Percentiles rank a stretch among this genome's conserved stretches.
phyloP scores from a whole-genome alignment of 2,329 filamentous ascomycete species.

The Ascochyta viciae-villosae region DNA sequence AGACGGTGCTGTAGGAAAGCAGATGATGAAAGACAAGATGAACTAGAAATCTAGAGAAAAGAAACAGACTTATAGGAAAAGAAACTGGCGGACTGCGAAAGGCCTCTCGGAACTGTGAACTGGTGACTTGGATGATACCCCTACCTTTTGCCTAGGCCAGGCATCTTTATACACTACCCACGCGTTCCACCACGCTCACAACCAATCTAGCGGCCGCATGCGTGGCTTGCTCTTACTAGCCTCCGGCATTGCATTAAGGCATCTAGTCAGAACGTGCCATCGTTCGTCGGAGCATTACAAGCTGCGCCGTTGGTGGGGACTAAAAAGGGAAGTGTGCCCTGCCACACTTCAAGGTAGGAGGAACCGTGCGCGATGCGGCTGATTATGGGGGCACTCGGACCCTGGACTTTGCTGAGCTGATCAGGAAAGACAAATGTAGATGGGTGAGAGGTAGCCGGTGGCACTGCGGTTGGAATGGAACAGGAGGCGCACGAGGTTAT shows the following conservation, averaged over 20 bases:
- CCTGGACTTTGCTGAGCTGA: constrained; percentile 6
- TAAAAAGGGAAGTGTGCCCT: constrained; percentile 14
- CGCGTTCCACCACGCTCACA: constrained; percentile 10
- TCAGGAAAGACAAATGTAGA: constrained; percentile 8
- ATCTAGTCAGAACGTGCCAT: constrained; percentile 15
- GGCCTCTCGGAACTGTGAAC: constrained; percentile 10
- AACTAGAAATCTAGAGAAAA: constrained; percentile 1
- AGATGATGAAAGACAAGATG: constrained; percentile 7
- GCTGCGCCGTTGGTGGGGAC: constrained; percentile 11
- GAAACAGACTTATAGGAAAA: constrained; percentile 14
- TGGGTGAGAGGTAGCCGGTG: neutral
- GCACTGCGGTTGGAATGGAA: constrained; percentile 4
- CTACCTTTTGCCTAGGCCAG: constrained; percentile 16
- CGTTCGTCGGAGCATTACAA: constrained; percentile 19
- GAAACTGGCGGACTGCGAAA: constrained; percentile 3
- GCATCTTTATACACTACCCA: constrained; percentile 18
- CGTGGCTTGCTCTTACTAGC: constrained; percentile 18
- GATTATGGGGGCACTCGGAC: constrained; percentile 9
- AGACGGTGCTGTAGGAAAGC: neutral
- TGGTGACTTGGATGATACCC: constrained; percentile 15
- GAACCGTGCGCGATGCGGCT: constrained; percentile 16
- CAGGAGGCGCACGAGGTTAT: neutral
- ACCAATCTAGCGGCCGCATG: constrained; percentile 13
- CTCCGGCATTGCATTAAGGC: constrained; percentile 10
- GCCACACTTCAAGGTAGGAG: constrained; percentile 1